Percentiles rank a stretch among this genome's conserved stretches.
phyloP scores from a whole-genome alignment of 345 rosid genomes.

The Citrus reticulata region DNA sequence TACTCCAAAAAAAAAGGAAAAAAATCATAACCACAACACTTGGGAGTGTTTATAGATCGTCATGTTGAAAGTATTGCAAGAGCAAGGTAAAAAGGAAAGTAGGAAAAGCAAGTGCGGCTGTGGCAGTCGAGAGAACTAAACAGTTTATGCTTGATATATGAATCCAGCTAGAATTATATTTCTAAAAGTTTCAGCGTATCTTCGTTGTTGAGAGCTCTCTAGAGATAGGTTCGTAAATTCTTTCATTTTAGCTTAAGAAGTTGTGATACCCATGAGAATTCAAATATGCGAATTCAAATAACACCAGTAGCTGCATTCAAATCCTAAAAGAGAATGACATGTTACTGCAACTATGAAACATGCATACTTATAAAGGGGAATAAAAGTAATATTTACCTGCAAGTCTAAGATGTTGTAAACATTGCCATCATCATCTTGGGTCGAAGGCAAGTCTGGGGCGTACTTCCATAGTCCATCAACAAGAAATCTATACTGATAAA shows the following conservation, averaged over 20 bases:
- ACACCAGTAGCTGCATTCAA: not conserved
- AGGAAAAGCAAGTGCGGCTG: not conserved
- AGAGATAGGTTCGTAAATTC: not conserved
- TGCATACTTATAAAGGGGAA: not conserved
- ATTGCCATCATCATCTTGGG: conserved; percentile 76
- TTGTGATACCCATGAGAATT: not conserved
- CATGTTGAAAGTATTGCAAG: not conserved
- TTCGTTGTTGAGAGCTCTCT: not conserved
- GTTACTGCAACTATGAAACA: not conserved
- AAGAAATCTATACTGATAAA: conserved; percentile 84
- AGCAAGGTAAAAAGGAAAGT: not conserved
- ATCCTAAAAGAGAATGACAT: not conserved
- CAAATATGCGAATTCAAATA: not conserved
- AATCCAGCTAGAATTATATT: not conserved
- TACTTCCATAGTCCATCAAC: conserved; percentile 92
- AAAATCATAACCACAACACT: not conserved
- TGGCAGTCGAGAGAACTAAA: not conserved
- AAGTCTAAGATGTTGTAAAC: conserved; percentile 82
- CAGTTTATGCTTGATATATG: not conserved
- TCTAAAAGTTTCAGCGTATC: not conserved
- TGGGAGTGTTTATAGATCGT: not conserved
- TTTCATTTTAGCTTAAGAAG: conserved; percentile 3
- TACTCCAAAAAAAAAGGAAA: not conserved
- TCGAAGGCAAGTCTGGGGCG: conserved; percentile 79
- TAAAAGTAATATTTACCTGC: conserved; percentile 45